Evolutionary conservation across 352 stramenopile species (phyloP), one percentile per base, ranked within the genome.

Genomic region (Aphanomyces euteiches): DNA sequence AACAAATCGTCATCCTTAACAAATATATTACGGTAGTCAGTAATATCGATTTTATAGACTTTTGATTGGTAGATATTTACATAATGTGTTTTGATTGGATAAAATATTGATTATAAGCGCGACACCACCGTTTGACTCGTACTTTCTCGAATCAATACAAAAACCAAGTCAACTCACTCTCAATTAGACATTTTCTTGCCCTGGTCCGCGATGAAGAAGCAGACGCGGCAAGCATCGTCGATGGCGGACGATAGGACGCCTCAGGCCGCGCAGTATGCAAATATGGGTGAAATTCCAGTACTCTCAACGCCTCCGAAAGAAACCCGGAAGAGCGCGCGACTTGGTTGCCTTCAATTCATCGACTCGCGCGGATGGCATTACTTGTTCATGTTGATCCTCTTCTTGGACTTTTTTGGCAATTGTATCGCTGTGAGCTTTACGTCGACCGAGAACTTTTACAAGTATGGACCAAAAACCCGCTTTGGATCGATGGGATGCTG

Each of bases 291-390:
- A 8, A 12, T 37, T 39, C 54, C 13, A 37, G 19, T 41, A 28
- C 54, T 61, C 17, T 6, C 36, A 45, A 3, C 59, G 38, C 43
- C 12, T 21, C 40, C 39, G n/a, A 10, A 48, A 21, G 19, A 40
- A 8, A 34, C 17, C 40, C 43, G 59, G 41, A 17, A 34, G n/a
- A 56, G 59, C 43, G 59, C 39, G 7, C 59, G 59, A n/a, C 15
- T 67, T 17, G 59, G 59, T 5, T 67, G 59, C 19, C 72, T 95
- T 67, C 88, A 85, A 38, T 82, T 93, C 40, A 89, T 93, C 74
- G 88, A 95, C 74, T 92, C 86, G 65, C 84, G 88, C 73, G 91
- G 91, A 73, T 95, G 88, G 85, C 88, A 95, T 71, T 94, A 95
- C 75, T 87, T 78, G 54, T 85, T 93, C 73, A 90, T 86, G 3